Conservation (phyloP, 2,329 filamentous ascomycete genomes). For the Paraphaeosphaeria minitans region DNA sequence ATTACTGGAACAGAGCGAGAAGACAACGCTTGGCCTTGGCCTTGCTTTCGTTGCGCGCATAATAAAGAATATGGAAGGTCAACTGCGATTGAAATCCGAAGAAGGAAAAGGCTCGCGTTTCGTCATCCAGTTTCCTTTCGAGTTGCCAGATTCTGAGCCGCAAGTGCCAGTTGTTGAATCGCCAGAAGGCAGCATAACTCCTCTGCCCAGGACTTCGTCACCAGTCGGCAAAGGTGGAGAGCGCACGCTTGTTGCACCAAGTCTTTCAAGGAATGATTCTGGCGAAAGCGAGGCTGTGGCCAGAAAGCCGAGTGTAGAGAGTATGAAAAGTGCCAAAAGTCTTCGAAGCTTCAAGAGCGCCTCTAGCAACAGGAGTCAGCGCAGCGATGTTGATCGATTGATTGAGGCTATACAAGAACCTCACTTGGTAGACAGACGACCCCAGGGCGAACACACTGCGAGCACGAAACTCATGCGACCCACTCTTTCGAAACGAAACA, state of each 20-base stretch:
- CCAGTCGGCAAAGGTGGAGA: conserved; percentile 54
- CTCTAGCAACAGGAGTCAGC: conserved; percentile 50
- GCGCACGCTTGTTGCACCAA: conserved; percentile 62
- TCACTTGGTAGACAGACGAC: conserved; percentile 36
- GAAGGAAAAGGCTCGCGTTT: conserved; percentile 82
- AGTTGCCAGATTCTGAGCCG: conserved; percentile 57
- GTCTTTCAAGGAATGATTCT: conserved; percentile 31
- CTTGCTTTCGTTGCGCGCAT: conserved; percentile 88
- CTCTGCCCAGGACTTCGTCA: conserved; percentile 18
- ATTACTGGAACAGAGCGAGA: conserved; percentile 37
- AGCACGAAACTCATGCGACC: conserved; percentile 32
- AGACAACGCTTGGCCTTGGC: conserved; percentile 73
- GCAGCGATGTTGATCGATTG: conserved; percentile 70
- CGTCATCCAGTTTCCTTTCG: conserved; percentile 77
- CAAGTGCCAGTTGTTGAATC: conserved; percentile 11
- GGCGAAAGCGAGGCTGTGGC: conserved; percentile 15
- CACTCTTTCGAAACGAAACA: conserved; percentile 34
- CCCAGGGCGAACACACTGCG: conserved; percentile 23
- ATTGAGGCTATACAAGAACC: conserved; percentile 74
- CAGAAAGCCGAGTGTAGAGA: conserved; percentile 48
- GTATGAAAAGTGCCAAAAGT: conserved; percentile 57
- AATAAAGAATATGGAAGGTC: conserved; percentile 88
- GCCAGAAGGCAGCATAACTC: conserved; percentile 29
- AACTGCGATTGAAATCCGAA: conserved; percentile 82
- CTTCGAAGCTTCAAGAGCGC: conserved; percentile 54